Base-by-base conservation (phyloP, 2,329 filamentous ascomycete species). In the Chrysoporthe cubensis region DNA sequence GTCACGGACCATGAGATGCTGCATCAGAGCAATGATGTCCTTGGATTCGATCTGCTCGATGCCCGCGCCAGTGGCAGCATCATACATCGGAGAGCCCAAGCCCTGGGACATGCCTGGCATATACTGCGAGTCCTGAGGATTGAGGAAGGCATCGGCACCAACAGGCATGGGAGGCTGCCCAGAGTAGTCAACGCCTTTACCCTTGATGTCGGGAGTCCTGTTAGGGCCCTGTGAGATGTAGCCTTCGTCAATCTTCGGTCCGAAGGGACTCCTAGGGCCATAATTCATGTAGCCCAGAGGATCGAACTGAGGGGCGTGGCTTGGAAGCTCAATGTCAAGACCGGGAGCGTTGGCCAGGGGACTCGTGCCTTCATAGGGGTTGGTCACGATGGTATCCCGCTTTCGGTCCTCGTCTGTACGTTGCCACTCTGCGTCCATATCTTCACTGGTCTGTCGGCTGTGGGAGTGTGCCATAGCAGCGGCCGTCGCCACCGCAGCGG, bases 1-100 rank as follows among this genome's bases (percentile, higher is more conserved):
- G 80, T 99, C 96, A 46, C 96, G 91, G 71, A 98, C 96, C 77
- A 96, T 98, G 71, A 99, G 89, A 79, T 99, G 96, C 76, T 99
- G 95, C 96, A 99, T 99, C 69, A 99, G 83, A 34, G 95, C 93
- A 71, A 99, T 91, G 74, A 99, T 96, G 75, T 99, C 96, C 80
- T 96, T 96, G 58, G 94, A 97, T 77, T 98, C 91, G 63, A 99
- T 98, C 60, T 91, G 87, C 72, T 98, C 94, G 64, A 97, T 91
- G 44, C 94, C 94, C 70, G 88, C 90, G 64, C 95, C 95, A 1
- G 92, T 97, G 3, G 94, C 87, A 68, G 92, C 90, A 76, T 99
- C 96, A 75, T 97, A 98, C 26, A 98, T 84, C 2, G 95, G 94
- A 42, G 94, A 96, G 3, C 85, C 86, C 87, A 97, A 93, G 58